Evolutionary conservation across 345 rosid genomes (phyloP).

Genomic region (Arabis hirsuta): DNA sequence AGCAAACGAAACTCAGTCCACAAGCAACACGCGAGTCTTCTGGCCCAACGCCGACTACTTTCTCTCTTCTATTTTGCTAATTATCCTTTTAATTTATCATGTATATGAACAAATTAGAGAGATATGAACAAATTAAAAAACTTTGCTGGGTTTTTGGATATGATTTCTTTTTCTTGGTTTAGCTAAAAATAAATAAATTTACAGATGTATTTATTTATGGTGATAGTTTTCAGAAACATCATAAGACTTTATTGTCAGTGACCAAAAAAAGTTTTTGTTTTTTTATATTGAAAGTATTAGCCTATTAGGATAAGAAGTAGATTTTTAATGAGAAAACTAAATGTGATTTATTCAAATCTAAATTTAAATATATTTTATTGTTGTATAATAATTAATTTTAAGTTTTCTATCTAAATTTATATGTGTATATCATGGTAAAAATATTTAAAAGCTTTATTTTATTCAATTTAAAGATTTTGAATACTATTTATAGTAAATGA

Average conservation of each 20-base stretch:
- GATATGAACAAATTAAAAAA: not conserved
- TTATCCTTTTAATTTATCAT: constrained; percentile 4
- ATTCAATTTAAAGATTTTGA: too few relatives aligned
- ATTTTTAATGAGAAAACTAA: too few relatives aligned
- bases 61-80: constrained; percentile 20
- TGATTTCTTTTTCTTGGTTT: not conserved
- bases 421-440: too few relatives aligned
- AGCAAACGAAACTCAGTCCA: constrained; percentile 34
- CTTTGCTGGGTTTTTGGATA: not conserved
- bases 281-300: too few relatives aligned
- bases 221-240: not conserved
- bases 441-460: too few relatives aligned
- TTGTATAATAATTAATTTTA: too few relatives aligned
- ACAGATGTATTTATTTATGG: not conserved
- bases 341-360: too few relatives aligned
- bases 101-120: not conserved
- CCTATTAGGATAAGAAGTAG: too few relatives aligned
- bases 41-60: constrained; percentile 24
- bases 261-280: not conserved
- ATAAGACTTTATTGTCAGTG: not conserved
- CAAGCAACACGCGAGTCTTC: constrained; percentile 40
- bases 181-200: not conserved
- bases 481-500: too few relatives aligned
- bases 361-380: too few relatives aligned
- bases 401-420: too few relatives aligned